These are phyloP conservation scores for Russula ochroleuca DNA, from an alignment of 768 basidiomycete genomes.

Conservation along the genomic window DNA sequence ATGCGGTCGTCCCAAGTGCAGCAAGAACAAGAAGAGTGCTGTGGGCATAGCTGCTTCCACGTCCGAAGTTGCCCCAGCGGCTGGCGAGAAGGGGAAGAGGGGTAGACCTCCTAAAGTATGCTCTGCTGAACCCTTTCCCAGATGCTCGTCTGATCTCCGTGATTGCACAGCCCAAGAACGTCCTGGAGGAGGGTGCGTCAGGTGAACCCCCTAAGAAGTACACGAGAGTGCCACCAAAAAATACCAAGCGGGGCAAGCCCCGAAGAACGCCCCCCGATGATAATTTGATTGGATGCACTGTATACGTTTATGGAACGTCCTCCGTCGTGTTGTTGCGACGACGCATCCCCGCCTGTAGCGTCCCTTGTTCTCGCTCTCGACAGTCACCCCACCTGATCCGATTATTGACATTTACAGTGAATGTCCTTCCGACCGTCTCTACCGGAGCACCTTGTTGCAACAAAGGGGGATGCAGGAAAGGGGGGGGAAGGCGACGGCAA, in stretches of 20 bases:
- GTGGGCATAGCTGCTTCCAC: conserved; percentile 34
- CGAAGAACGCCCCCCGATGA: conserved; percentile 35
- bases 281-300: conserved; percentile 31
- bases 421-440: too few species aligned
- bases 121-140: conserved; percentile 3
- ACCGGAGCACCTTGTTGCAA: too few species aligned
- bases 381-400: too few species aligned
- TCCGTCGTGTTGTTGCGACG: conserved; percentile 27
- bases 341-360: too few species aligned
- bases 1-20: conserved; percentile 86
- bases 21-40: conserved; percentile 63
- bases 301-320: conserved; percentile 33
- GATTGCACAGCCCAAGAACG: conserved; percentile 34
- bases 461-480: too few species aligned
- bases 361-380: too few species aligned
- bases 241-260: conserved; percentile 65
- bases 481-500: too few species aligned
- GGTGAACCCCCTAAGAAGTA: conserved; percentile 46
- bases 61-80: conserved; percentile 31
- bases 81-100: conserved; percentile 42
- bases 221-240: conserved; percentile 72
- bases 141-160: conserved; percentile 10
- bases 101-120: conserved; percentile 51
- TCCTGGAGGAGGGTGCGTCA: conserved; percentile 42
- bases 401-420: too few species aligned